These are phyloP conservation scores for Suhomyces taliae DNA, from an alignment of 1,139 yeast species.

Conservation along the genomic window DNA sequence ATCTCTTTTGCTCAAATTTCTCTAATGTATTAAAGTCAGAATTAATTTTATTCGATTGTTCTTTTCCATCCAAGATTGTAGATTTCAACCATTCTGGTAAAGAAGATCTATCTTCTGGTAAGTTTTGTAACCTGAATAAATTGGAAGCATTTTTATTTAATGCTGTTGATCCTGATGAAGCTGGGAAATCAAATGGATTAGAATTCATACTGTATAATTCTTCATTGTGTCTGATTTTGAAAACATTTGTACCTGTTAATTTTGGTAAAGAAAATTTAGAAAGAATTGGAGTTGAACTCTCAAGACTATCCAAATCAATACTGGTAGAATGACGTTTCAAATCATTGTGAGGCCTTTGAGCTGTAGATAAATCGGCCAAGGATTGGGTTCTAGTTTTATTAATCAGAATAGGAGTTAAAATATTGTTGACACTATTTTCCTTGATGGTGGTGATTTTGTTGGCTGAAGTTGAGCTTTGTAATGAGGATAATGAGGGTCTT, in stretches of 20 bases:
- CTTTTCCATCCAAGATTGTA: slow-evolving; percentile 26
- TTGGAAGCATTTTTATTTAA: slow-evolving; percentile 18
- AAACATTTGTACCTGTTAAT: slow-evolving; percentile 19
- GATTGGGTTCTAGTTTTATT: slow-evolving; percentile 7
- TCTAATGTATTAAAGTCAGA: slow-evolving; percentile 29
- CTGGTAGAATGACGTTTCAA: slow-evolving; percentile 8
- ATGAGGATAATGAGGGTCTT: background rate
- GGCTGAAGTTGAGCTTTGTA: slow-evolving; percentile 6
- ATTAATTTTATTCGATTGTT: slow-evolving; percentile 27
- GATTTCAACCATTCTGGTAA: slow-evolving; percentile 37
- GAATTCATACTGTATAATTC: slow-evolving; percentile 25
- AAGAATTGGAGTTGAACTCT: slow-evolving; percentile 28
- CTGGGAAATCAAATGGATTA: slow-evolving; percentile 20
- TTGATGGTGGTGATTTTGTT: slow-evolving; percentile 1
- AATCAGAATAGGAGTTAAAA: slow-evolving; percentile 11
- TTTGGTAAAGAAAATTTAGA: slow-evolving; percentile 32
- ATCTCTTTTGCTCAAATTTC: slow-evolving; percentile 30
- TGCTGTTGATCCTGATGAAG: slow-evolving; percentile 10
- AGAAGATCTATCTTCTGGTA: slow-evolving; percentile 12
- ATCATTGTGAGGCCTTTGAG: slow-evolving; percentile 3
- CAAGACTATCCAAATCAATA: slow-evolving; percentile 7
- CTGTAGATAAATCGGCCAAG: slow-evolving; percentile 3
- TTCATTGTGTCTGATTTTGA: slow-evolving; percentile 42
- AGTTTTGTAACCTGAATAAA: slow-evolving; percentile 17
- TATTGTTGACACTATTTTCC: slow-evolving; percentile 3